Conservation (phyloP, 225 moss, liverwort and hornwort species). For the Pleurozium schreberi region DNA sequence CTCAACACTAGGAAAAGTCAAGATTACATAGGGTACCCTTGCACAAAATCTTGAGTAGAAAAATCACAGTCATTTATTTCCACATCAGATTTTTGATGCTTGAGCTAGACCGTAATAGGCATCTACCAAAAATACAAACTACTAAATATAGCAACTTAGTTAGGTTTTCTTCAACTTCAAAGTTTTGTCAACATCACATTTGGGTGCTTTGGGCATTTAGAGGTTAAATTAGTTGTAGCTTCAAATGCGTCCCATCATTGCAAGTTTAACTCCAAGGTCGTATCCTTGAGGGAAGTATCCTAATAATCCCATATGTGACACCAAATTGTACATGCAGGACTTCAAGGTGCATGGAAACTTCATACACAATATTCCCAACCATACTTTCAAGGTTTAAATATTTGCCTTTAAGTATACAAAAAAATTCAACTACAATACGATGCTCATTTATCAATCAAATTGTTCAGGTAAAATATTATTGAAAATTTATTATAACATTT, state of each 20-base stretch:
- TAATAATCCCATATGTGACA: background rate
- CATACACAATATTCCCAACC: fast-evolving
- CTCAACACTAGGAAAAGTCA: too few relatives aligned
- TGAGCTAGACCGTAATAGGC: too few relatives aligned
- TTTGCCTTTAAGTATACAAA: background rate
- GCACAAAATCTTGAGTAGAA: too few relatives aligned
- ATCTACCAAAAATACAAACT: too few relatives aligned
- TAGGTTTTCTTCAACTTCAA: too few relatives aligned
- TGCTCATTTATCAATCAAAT: background rate
- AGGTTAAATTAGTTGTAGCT: background rate
- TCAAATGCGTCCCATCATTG: fast-evolving
- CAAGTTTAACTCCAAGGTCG: background rate
- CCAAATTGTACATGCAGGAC: fast-evolving
- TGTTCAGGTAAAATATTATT: background rate
- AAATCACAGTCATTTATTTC: too few relatives aligned
- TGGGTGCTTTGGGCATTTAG: too few relatives aligned
- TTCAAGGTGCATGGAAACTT: background rate
- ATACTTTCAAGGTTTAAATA: background rate
- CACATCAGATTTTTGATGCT: too few relatives aligned
- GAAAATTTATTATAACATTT: background rate
- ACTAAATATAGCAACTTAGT: too few relatives aligned
- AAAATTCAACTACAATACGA: background rate
- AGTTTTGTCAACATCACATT: too few relatives aligned
- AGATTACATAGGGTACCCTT: too few relatives aligned
- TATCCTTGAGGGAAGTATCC: background rate